These are phyloP conservation scores for Glomus cerebriforme DNA, from an alignment of 192 early-diverging fungal species.

Conservation along the genomic window DNA sequence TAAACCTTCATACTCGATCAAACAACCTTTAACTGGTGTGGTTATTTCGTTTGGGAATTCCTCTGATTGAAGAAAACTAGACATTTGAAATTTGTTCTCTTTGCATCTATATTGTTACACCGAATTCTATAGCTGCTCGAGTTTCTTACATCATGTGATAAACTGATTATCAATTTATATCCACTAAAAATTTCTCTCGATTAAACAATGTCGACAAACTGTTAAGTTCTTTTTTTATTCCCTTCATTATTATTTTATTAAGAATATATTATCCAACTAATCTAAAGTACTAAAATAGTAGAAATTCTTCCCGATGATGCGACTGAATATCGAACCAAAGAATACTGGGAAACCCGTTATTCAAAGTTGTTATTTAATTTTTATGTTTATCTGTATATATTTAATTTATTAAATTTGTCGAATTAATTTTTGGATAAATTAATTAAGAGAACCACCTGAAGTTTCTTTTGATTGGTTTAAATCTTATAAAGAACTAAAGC, in stretches of 20 bases:
- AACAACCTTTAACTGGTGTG: not conserved
- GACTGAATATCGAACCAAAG: not conserved
- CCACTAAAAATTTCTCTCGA: no score
- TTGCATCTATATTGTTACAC: no score
- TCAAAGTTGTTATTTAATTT: not conserved
- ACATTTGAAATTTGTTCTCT: not conserved
- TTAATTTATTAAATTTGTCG: not conserved
- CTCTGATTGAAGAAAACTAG: not conserved
- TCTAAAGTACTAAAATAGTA: not conserved
- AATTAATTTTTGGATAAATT: not conserved
- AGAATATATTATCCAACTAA: no score
- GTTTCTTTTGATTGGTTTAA: constrained; percentile 89
- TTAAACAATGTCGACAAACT: no score
- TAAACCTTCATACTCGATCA: not conserved
- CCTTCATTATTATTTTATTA: no score
- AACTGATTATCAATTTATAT: no score
- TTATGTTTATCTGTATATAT: no score
- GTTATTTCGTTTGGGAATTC: not conserved
- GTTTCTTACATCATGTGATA: no score
- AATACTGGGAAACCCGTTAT: constrained; percentile 1
- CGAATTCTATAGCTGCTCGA: no score
- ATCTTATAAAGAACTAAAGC: constrained; percentile 71
- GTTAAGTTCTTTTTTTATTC: no score
- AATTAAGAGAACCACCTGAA: constrained; percentile 29
- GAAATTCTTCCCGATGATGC: not conserved